Evolutionary conservation across 495 filamentous ascomycete genomes (phyloP).

Genomic region (Penicillium goetzii): DNA sequence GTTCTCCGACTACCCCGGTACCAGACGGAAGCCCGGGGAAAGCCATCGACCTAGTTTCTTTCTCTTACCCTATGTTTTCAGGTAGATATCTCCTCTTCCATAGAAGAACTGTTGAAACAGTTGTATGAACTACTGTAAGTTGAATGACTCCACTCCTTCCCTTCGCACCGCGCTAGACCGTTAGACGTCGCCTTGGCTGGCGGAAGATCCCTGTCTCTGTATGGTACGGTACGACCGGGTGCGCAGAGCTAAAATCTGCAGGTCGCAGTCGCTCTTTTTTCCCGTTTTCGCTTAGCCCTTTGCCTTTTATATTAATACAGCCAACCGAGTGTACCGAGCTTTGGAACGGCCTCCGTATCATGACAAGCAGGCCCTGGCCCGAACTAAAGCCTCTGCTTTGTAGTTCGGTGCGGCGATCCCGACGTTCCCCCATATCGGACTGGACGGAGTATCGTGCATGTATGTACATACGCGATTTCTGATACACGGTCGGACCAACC

Average conservation of each 20-base stretch:
- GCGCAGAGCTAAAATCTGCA: conserved; percentile 2
- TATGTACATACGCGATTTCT: neutral
- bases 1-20: conserved; percentile 14
- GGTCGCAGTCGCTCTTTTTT: neutral
- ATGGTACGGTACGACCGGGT: conserved; percentile 5
- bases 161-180: neutral
- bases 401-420: conserved; percentile 17
- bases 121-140: neutral
- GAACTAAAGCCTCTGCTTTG: conserved; percentile 8
- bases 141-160: neutral
- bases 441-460: neutral
- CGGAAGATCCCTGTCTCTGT: neutral
- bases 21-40: neutral
- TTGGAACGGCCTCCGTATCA: neutral
- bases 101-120: neutral
- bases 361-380: conserved; percentile 1
- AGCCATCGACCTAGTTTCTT: neutral
- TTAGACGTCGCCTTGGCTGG: neutral
- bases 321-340: neutral
- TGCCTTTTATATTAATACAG: neutral
- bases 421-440: conserved; percentile 1
- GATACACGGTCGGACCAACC: conserved; percentile 1
- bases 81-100: neutral
- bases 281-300: conserved; percentile 1
- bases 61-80: neutral